Conservation (phyloP, 2,329 filamentous ascomycete genomes). For the Clonostachys byssicola region DNA sequence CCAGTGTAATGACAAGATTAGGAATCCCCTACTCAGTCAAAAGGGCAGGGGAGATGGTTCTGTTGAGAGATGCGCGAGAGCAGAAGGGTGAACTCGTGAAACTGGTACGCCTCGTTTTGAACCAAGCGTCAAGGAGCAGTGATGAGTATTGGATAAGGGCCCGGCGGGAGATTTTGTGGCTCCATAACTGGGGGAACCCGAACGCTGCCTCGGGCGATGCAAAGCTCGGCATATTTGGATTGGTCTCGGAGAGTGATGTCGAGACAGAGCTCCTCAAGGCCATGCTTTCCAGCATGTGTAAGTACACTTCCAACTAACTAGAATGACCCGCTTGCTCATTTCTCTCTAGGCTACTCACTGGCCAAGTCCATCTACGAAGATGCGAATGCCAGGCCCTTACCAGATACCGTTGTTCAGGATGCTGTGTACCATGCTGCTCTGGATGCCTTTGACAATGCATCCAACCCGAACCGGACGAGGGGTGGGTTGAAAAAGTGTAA, state of each 20-base stretch:
- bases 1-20: slow-evolving; percentile 47
- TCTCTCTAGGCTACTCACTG: slow-evolving; percentile 50
- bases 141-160: slow-evolving; percentile 60
- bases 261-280: slow-evolving; percentile 70
- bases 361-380: slow-evolving; percentile 59
- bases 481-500: slow-evolving; percentile 75
- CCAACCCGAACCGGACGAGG: slow-evolving; percentile 72
- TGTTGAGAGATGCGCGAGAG: slow-evolving; percentile 59
- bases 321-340: slow-evolving; percentile 3
- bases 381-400: slow-evolving; percentile 41
- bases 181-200: slow-evolving; percentile 63
- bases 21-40: slow-evolving; percentile 47
- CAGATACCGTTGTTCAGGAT: slow-evolving; percentile 46
- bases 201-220: slow-evolving; percentile 19
- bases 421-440: slow-evolving; percentile 61
- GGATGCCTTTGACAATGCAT: slow-evolving; percentile 74
- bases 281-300: slow-evolving; percentile 58
- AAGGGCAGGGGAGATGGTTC: slow-evolving; percentile 56
- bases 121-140: slow-evolving; percentile 50
- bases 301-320: slow-evolving; percentile 17
- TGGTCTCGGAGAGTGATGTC: slow-evolving; percentile 54
- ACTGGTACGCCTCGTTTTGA: slow-evolving; percentile 49
- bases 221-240: slow-evolving; percentile 60
- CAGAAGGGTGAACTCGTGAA: slow-evolving; percentile 57
- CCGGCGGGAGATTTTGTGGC: slow-evolving; percentile 66